Percentiles rank a stretch among this genome's conserved stretches.
These are phyloP conservation scores for Aspergillus hancockii DNA, from an alignment of 495 filamentous ascomycete genomes.

Conservation along the genomic window DNA sequence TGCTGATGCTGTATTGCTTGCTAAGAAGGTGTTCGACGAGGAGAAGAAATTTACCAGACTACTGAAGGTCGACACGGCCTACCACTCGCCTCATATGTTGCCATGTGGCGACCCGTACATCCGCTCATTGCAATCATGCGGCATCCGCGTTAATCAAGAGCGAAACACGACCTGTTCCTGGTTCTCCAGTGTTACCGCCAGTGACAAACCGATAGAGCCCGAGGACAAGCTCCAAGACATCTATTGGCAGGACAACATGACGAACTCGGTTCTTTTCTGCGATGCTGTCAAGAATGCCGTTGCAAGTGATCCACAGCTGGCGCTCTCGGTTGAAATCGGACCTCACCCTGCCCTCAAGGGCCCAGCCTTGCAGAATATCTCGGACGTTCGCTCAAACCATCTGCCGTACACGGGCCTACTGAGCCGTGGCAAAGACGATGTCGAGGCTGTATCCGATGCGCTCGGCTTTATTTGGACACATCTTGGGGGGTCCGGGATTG, in stretches of 20 bases:
- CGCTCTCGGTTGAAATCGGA: conserved; percentile 44
- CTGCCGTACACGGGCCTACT: conserved; percentile 43
- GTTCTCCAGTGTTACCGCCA: neutral
- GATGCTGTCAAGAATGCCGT: neutral
- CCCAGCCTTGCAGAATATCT: conserved; percentile 27
- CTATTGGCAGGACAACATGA: conserved; percentile 22
- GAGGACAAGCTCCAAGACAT: neutral
- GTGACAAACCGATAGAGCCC: neutral
- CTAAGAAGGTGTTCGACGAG: conserved; percentile 45
- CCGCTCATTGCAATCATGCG: conserved; percentile 13
- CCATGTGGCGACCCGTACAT: conserved; percentile 17
- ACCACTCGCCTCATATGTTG: conserved; percentile 51
- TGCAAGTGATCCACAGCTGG: neutral
- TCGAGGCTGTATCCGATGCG: conserved; percentile 39
- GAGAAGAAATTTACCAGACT: conserved; percentile 50
- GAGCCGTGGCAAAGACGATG: conserved; percentile 32
- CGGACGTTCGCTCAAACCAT: conserved; percentile 7
- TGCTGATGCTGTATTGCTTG: conserved; percentile 26
- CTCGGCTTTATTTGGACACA: conserved; percentile 50
- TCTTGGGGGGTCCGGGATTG: neutral
- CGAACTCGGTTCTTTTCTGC: conserved; percentile 13
- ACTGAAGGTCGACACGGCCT: conserved; percentile 56
- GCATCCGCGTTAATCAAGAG: neutral
- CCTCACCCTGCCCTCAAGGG: conserved; percentile 54
- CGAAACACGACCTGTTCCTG: neutral